Base-by-base conservation (phyloP, 2,329 filamentous ascomycete genomes). In the Penicillium sumatraense region DNA sequence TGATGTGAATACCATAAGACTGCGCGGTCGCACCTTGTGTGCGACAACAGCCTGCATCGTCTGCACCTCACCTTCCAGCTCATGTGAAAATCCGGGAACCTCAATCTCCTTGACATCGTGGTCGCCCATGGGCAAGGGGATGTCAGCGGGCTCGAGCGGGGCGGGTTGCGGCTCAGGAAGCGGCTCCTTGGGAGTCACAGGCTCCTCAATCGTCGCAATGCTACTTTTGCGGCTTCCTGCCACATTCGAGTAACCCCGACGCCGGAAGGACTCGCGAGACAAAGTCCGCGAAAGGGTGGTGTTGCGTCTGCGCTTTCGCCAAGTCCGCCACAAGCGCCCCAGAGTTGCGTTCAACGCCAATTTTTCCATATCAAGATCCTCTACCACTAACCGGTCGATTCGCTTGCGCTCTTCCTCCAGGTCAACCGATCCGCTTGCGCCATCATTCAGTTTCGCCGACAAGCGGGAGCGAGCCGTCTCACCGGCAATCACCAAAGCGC, bases 321-420 rank as follows among this genome's bases (percentile, higher is more conserved):
- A 99, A 23, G 90, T 89, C 65, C 95, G 86, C 95, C 95, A 99
- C 40, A 98, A 80, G 46, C 93, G 83, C 18, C 95, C 95, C 1
- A 99, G 79, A 2, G 91, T 93, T 54, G 92, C 85, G 69, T 96
- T 96, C 57, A 98, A 81, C 7, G 93, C 93, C 60, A 98, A 85
- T 63, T 93, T 91, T 70, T 98, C 95, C 82, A 97, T 91, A 70
- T 99, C 95, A 51, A 86, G 79, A 67, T 98, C 93, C 67, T 96
- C 90, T 23, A 99, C 87, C n/a, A 93, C 80, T 50, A 96, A 82
- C 14, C 86, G 85, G 59, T 71, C 66, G 56, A 72, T 71, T 23
- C 90, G 86, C 36, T 83, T 75, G 2, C 79, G 74, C 46, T 69
- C 63, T 26, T 69, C 62, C 27, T 69, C 75, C 54, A 77, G 75